phyloP scores from a whole-genome alignment of 2,329 filamentous ascomycete genomes.

The Teratosphaeria viscida region DNA sequence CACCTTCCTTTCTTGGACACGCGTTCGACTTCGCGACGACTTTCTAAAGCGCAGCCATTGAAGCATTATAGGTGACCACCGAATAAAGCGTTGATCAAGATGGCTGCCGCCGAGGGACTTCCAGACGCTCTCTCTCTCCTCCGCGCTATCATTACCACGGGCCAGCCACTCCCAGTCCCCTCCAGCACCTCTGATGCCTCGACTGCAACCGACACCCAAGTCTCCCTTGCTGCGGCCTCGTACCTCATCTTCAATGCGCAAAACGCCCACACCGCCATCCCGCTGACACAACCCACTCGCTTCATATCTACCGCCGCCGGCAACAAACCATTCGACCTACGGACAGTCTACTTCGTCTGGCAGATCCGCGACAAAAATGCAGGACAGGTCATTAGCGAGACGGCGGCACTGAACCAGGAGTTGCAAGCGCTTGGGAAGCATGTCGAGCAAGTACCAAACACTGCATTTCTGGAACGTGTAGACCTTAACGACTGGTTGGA shows the following conservation, averaged over 20 bases:
- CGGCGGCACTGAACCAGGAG: conserved; percentile 69
- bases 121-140: conserved; percentile 67
- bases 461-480: conserved; percentile 82
- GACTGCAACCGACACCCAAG: conserved; percentile 47
- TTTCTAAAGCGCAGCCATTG: not conserved
- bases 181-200: conserved; percentile 59
- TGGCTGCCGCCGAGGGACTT: not conserved
- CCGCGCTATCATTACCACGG: conserved; percentile 67
- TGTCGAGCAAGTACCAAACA: conserved; percentile 65
- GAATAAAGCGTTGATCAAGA: not conserved
- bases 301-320: conserved; percentile 59
- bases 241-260: conserved; percentile 40
- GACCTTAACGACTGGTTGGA: conserved; percentile 91
- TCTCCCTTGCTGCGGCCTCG: conserved; percentile 62
- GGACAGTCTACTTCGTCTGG: conserved; percentile 95
- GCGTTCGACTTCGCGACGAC: not conserved
- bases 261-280: conserved; percentile 44
- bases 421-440: conserved; percentile 44
- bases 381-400: conserved; percentile 80
- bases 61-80: not conserved
- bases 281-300: conserved; percentile 57
- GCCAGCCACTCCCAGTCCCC: conserved; percentile 55
- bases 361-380: conserved; percentile 82
- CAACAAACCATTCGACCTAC: conserved; percentile 49
- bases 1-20: not conserved